These are phyloP conservation scores for Vaccinium myrtillus DNA, from an alignment of 148 eudicot genomes.

Conservation along the genomic window DNA sequence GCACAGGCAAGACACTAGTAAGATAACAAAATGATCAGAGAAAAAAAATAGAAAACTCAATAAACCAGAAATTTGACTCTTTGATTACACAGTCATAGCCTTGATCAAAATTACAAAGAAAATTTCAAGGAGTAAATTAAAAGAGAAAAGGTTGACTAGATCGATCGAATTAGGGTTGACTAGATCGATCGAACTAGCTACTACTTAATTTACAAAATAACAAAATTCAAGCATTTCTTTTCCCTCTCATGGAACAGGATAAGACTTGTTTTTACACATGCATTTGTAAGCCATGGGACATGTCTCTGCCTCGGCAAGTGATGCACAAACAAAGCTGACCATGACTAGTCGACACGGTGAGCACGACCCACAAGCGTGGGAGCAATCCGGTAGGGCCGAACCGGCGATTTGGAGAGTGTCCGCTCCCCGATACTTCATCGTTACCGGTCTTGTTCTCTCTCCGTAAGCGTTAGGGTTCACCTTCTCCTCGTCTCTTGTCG, in stretches of 20 bases:
- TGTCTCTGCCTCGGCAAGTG: conserved; percentile 63
- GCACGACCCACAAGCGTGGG: conserved; percentile 72
- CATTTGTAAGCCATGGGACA: conserved; percentile 82
- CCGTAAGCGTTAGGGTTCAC: background rate
- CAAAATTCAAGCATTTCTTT: background rate
- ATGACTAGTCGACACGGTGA: conserved; percentile 71
- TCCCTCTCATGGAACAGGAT: conserved; percentile 58
- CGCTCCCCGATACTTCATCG: conserved; percentile 18
- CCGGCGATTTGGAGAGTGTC: conserved; percentile 58
- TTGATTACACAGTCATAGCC: background rate
- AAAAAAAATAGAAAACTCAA: background rate
- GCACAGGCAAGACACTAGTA: too few species aligned
- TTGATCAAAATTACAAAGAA: background rate
- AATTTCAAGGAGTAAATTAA: background rate
- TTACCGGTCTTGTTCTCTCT: conserved; percentile 6
- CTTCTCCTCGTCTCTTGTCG: background rate
- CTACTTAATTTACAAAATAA: background rate
- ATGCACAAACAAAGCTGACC: conserved; percentile 72
- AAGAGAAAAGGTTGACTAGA: background rate
- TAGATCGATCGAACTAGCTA: background rate
- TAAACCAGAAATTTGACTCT: background rate
- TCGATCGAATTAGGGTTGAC: background rate
- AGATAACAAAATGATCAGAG: too few species aligned
- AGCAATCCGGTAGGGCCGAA: conserved; percentile 69
- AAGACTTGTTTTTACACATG: conserved; percentile 74